These are phyloP conservation scores for Populus hybrid DNA, from an alignment of 441 rosid genomes.

Conservation along the genomic window DNA sequence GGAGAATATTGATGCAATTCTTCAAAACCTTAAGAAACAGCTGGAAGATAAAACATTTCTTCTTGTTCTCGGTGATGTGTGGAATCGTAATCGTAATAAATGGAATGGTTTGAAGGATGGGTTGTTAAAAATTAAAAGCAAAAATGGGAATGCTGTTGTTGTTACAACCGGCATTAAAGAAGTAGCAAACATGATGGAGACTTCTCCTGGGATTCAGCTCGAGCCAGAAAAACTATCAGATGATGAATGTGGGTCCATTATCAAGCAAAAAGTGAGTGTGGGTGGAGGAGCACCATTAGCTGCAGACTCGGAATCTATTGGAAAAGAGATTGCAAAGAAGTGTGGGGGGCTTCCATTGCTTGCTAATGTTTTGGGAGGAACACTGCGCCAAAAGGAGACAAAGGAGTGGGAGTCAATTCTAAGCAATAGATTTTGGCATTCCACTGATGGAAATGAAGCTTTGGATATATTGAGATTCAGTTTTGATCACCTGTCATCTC, in stretches of 20 bases:
- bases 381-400: not conserved
- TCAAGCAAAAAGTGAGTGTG: constrained; percentile 10
- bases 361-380: not conserved
- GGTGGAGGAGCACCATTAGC: not conserved
- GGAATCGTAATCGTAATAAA: constrained; percentile 5
- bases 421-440: not conserved
- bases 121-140: constrained; percentile 11
- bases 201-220: not conserved
- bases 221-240: not conserved
- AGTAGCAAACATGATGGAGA: not conserved
- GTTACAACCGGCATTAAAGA: constrained; percentile 17
- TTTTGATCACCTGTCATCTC: not conserved
- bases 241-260: not conserved
- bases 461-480: not conserved
- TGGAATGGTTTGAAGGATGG: constrained; percentile 12
- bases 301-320: not conserved
- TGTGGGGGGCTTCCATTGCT: not conserved
- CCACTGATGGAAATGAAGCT: not conserved
- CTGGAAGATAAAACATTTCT: constrained; percentile 17
- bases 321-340: constrained; percentile 23
- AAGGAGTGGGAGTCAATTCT: not conserved
- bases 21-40: constrained; percentile 1
- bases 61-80: constrained; percentile 34
- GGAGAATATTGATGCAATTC: not conserved
- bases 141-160: constrained; percentile 9